Base-by-base conservation (phyloP, 352 stramenopile species). In the Vaucheria bursata region DNA sequence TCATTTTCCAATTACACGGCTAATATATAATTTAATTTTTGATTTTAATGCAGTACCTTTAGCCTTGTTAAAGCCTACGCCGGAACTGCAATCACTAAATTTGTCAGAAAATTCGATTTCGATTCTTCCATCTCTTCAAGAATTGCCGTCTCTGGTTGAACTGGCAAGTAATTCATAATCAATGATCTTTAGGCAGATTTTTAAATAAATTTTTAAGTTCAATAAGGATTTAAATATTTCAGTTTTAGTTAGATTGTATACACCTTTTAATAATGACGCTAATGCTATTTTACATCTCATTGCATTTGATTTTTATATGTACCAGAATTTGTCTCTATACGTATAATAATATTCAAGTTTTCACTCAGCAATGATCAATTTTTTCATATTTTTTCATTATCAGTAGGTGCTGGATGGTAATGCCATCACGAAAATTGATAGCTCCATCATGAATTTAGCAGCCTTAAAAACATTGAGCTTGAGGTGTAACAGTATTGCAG, bases 41-140 rank as follows among this genome's bases (percentile, higher is more conserved):
- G n/a, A n/a, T n/a, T n/a, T n/a, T n/a, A n/a, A n/a, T n/a, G n/a
- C n/a, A n/a, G n/a, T n/a, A n/a, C n/a, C n/a, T n/a, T n/a, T n/a
- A n/a, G n/a, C n/a, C n/a, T n/a, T n/a, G n/a, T n/a, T n/a, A n/a
- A n/a, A n/a, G n/a, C n/a, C n/a, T 8, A 6, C 33, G 29, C 59
- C 59, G 59, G 4, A 34, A 8, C 18, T 69, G 29, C 59, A 69
- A 38, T 5, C 33, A 18, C 33, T 6, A 6, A 18, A 69, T 69
- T 69, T 69, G 59, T 69, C 59, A 69, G 29, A 34, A 18, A 69
- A 69, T 18, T 18, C 5, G 29, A 69, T 69, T 8, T 34, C 59
- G 33, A 8, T 29, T 5, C 59, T 69, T 6, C 29, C 59, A 18
- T 6, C 29, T 8, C 59, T 69, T 4, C 29, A 4, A 18, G 59